Evolutionary conservation across 2,329 filamentous ascomycete species (phyloP), one percentile per base, ranked within the genome.

Genomic region (Ustulina deusta): DNA sequence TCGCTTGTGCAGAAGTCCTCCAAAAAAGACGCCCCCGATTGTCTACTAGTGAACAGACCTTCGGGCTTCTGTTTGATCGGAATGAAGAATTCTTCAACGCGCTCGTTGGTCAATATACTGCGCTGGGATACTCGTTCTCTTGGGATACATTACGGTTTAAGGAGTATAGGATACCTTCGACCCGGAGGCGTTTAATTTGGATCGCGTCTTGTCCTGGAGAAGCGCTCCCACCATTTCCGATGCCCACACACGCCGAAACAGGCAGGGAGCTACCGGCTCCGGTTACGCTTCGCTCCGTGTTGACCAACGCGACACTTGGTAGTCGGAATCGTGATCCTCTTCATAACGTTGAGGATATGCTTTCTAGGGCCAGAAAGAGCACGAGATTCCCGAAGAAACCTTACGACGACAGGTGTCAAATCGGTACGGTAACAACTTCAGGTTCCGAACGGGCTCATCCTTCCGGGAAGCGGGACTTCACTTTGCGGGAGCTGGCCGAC

Each of bases 1-100:
- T 84, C 66, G 79, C 83, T 0, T 85, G 85, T 52, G 78, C 80
- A 0, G 76, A 84, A 1, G 75, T 93, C 0, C 79, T 94, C 0
- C 76, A 84, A 2, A 84, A 84, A 34, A 76, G 84, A 0, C 85
- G 83, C 0, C 92, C 93, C 0, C 83, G 93, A 0, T 75, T 95
- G 0, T 85, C 91, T 1, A 96, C 92, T 0, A 80, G 96, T 0
- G 93, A 97, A 71, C 90, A 97, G 74, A 94, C 93, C 0, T 89
- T 88, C 60, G 92, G 92, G 0, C 83, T 96, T 0, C 77, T 85
- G 0, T 81, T 82, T 17, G 77, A 83, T 0, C 76, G 82, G 0
- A 87, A 89, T 61, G 75, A 78, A 4, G 75, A 81, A 0, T 88
- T 84, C 46, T 89, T 93, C 36, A 80, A 84, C 42, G 78, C 82